Evolutionary conservation across 73 alveolate genomes (phyloP).

Genomic region (Symbiodinium natans): DNA sequence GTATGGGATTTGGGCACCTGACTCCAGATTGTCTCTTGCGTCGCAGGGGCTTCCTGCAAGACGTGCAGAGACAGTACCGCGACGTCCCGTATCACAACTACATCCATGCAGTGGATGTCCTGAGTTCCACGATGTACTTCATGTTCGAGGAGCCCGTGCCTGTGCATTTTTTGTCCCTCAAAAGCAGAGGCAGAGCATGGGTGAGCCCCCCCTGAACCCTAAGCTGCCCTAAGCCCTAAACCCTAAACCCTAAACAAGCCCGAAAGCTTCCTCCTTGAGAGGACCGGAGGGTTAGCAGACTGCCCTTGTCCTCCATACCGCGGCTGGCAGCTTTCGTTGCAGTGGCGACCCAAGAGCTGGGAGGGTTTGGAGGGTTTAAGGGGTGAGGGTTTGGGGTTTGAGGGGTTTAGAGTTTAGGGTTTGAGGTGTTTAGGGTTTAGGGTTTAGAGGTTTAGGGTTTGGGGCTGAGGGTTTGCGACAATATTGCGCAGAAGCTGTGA

Average conservation of each 20-base stretch:
- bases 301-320: conserved; percentile 34
- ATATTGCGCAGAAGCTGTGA: too few relatives aligned
- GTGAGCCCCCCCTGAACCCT: too few relatives aligned
- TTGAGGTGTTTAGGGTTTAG: background rate
- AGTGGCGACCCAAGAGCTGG: background rate
- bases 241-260: too few relatives aligned
- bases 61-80: conserved; percentile 78
- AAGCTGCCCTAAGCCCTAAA: too few relatives aligned
- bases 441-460: background rate
- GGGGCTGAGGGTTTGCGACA: too few relatives aligned
- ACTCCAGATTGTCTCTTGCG: background rate
- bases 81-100: conserved; percentile 69
- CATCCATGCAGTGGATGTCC: conserved; percentile 69
- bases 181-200: too few relatives aligned
- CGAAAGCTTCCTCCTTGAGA: background rate
- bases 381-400: background rate
- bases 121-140: conserved; percentile 76
- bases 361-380: background rate
- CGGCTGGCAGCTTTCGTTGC: conserved; percentile 76
- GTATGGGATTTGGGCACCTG: too few relatives aligned
- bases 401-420: too few relatives aligned
- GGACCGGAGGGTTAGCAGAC: conserved; percentile 75
- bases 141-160: conserved; percentile 24
- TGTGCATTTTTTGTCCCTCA: too few relatives aligned
- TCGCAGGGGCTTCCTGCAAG: conserved; percentile 85